A percentile compares a stretch with the other conserved stretches of the same genome.
These are phyloP conservation scores for Hanseniaspora nectarophila DNA, from an alignment of 805 yeast species.

Conservation along the genomic window DNA sequence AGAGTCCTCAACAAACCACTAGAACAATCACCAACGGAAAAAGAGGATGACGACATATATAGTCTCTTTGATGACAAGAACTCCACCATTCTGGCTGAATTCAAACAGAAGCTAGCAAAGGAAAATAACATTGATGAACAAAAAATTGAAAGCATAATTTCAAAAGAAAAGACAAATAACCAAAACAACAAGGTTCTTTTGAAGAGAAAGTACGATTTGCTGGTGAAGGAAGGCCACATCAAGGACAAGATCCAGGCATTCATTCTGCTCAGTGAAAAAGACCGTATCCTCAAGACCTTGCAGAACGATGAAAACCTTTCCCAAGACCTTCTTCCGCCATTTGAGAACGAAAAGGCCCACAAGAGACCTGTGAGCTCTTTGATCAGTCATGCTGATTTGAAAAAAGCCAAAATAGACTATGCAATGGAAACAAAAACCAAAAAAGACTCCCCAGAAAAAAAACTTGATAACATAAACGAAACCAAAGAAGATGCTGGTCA, in stretches of 20 bases:
- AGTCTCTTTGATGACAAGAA: neutral
- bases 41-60: neutral
- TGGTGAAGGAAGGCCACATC: neutral
- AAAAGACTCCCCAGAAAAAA: neutral
- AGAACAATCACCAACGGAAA: neutral
- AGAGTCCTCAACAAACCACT: neutral
- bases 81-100: neutral
- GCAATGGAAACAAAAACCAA: neutral
- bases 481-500: neutral
- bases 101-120: neutral
- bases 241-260: neutral
- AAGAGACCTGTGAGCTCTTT: constrained; percentile 7
- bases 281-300: neutral
- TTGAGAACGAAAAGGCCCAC: neutral
- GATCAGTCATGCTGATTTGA: neutral
- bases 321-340: too few relatives aligned
- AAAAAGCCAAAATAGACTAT: neutral
- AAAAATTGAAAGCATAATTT: neutral
- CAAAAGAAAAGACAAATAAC: neutral
- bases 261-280: neutral
- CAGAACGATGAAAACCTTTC: neutral
- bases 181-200: neutral
- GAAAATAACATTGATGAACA: neutral
- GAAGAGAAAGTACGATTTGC: neutral
- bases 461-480: neutral